These are phyloP conservation scores for Cladophialophora bantiana DNA, from an alignment of 2,329 filamentous ascomycete species.

Conservation along the genomic window DNA sequence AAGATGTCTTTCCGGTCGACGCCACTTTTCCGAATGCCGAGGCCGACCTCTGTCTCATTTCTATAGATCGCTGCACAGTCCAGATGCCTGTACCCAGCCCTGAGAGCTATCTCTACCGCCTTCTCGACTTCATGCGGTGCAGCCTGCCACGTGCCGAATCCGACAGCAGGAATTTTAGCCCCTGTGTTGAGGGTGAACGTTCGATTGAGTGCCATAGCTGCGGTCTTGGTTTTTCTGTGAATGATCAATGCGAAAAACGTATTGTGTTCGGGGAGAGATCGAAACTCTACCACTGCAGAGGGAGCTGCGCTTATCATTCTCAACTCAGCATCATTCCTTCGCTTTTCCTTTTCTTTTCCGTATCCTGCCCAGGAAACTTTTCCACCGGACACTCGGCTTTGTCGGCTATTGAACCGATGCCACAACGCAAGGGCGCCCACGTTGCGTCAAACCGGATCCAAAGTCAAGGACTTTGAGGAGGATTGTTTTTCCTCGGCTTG, in stretches of 20 bases:
- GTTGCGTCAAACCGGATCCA: neutral
- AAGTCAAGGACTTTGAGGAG: neutral
- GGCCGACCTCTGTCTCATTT: conserved; percentile 60
- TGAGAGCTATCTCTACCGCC: conserved; percentile 56
- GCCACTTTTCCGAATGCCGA: conserved; percentile 48
- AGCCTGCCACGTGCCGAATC: conserved; percentile 50
- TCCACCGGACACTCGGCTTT: neutral
- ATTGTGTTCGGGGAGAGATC: neutral
- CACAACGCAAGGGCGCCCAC: too few species aligned
- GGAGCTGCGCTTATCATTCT: neutral
- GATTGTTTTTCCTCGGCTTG: neutral
- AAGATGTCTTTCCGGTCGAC: conserved; percentile 42
- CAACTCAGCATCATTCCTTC: neutral
- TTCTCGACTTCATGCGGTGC: conserved; percentile 54
- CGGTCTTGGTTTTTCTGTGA: neutral
- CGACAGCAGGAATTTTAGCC: conserved; percentile 45
- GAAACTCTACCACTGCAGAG: neutral
- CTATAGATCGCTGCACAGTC: conserved; percentile 56
- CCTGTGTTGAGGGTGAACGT: conserved; percentile 44
- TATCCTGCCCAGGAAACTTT: neutral
- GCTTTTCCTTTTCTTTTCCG: neutral
- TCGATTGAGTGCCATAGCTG: conserved; percentile 31
- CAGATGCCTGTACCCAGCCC: conserved; percentile 47
- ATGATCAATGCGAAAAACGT: neutral
- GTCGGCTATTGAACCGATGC: conserved; percentile 5